These are phyloP conservation scores for Closterium sp. DNA, from an alignment of 139 green algal species.

Conservation along the genomic window DNA sequence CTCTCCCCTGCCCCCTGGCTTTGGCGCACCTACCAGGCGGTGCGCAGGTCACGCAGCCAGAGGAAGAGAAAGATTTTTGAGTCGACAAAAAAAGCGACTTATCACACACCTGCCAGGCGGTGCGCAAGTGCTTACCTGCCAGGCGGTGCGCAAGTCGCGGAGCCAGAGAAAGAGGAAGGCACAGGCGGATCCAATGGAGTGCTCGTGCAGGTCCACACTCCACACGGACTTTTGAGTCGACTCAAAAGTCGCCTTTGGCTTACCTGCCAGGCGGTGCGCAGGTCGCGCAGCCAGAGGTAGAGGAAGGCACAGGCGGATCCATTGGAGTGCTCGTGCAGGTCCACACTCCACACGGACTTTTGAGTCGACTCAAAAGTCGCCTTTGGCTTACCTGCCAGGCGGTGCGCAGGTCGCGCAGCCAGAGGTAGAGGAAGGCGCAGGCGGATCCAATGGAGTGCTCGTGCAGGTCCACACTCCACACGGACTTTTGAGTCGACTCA, in stretches of 20 bases:
- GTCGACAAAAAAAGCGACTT: too few relatives aligned
- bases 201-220: constrained; percentile 39
- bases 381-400: constrained; percentile 18
- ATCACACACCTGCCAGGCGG: too few relatives aligned
- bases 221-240: not conserved
- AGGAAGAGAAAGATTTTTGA: not conserved
- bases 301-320: too few relatives aligned
- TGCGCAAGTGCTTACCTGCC: not conserved
- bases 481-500: not conserved
- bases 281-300: constrained; percentile 22
- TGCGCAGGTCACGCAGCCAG: constrained; percentile 33
- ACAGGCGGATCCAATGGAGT: constrained; percentile 22
- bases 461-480: constrained; percentile 43
- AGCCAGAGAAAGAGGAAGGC: constrained; percentile 36
- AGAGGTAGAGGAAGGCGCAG: constrained; percentile 19
- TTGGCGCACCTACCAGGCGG: not conserved
- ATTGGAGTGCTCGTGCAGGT: constrained; percentile 41
- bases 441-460: constrained; percentile 31
- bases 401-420: constrained; percentile 24
- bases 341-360: too few relatives aligned
- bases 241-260: too few relatives aligned
- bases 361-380: not conserved
- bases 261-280: constrained; percentile 1
- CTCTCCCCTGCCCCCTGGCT: not conserved
- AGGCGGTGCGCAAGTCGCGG: not conserved